These are phyloP conservation scores for Dictyophora rubrovolvata DNA, from an alignment of 768 basidiomycete species.

Conservation along the genomic window DNA sequence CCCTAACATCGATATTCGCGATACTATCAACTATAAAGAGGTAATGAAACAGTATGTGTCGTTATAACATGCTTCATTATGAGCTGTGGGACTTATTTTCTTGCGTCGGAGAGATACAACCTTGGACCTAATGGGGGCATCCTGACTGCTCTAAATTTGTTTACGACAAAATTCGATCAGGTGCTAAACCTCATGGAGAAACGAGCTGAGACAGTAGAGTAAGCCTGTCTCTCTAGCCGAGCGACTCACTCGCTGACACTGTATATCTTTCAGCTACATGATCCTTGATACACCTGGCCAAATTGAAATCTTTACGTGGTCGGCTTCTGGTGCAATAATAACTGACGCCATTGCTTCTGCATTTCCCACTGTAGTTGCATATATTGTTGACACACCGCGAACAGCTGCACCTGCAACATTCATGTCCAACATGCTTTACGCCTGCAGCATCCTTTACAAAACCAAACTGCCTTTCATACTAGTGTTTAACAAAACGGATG, in stretches of 20 bases:
- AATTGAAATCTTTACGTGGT: constrained; percentile 99
- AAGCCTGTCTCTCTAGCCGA: constrained; percentile 22
- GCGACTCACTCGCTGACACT: background rate
- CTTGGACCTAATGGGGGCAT: constrained; percentile 98
- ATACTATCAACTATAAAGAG: constrained; percentile 94
- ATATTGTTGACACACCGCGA: constrained; percentile 94
- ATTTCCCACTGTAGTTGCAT: constrained; percentile 90
- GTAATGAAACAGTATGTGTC: constrained; percentile 97
- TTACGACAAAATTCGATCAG: constrained; percentile 98
- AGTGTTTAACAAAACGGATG: constrained; percentile 98
- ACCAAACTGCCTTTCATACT: constrained; percentile 94
- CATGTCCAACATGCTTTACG: constrained; percentile 99
- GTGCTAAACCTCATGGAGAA: constrained; percentile 89
- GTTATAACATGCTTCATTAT: constrained; percentile 13
- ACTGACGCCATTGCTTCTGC: constrained; percentile 93
- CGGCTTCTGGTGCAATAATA: constrained; percentile 96
- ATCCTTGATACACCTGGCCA: constrained; percentile 97
- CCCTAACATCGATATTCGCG: constrained; percentile 95
- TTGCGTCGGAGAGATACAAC: constrained; percentile 62
- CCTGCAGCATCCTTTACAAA: constrained; percentile 98
- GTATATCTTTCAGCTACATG: constrained; percentile 55
- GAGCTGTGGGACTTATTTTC: constrained; percentile 11
- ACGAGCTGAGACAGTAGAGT: constrained; percentile 82
- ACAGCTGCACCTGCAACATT: constrained; percentile 94
- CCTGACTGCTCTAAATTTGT: constrained; percentile 90